Evolutionary conservation across 495 filamentous ascomycete species (phyloP).

Genomic region (Xylaria scruposa): DNA sequence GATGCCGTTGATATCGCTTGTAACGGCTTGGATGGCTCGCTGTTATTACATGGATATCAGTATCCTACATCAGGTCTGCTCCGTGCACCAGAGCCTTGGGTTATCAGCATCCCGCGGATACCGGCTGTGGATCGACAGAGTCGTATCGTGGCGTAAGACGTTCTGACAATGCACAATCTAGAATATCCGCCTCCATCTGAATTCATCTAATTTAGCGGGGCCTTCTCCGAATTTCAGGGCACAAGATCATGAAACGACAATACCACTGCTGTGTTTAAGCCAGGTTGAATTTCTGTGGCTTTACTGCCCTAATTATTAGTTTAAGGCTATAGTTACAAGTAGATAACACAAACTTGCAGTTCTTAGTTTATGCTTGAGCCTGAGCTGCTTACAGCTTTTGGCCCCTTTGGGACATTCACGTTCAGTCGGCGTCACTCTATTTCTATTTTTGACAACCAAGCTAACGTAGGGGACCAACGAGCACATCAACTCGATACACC

Average conservation of each 20-base stretch:
- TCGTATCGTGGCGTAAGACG: slow-evolving; percentile 14
- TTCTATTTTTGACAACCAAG: slow-evolving; percentile 19
- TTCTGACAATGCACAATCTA: slow-evolving; percentile 17
- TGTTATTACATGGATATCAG: background rate
- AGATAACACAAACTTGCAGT: no score
- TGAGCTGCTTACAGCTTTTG: background rate
- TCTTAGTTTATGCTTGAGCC: background rate
- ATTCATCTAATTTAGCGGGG: slow-evolving; percentile 17
- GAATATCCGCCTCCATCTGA: slow-evolving; percentile 8
- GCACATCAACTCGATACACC: background rate
- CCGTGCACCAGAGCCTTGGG: slow-evolving; percentile 5
- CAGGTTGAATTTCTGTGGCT: background rate
- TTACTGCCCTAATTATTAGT: background rate
- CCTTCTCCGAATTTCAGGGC: slow-evolving; percentile 11
- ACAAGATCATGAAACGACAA: background rate
- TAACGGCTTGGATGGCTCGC: background rate
- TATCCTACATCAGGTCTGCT: background rate
- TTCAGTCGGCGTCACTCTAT: slow-evolving; percentile 7
- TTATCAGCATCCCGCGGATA: slow-evolving; percentile 12
- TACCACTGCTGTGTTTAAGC: background rate
- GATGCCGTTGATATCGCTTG: background rate
- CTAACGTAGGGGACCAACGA: slow-evolving; percentile 5
- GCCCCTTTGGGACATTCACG: background rate
- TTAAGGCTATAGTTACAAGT: background rate
- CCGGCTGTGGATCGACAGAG: slow-evolving; percentile 11